phyloP scores from a whole-genome alignment of 2,329 filamentous ascomycete species.

The Pseudogymnoascus sp. region DNA sequence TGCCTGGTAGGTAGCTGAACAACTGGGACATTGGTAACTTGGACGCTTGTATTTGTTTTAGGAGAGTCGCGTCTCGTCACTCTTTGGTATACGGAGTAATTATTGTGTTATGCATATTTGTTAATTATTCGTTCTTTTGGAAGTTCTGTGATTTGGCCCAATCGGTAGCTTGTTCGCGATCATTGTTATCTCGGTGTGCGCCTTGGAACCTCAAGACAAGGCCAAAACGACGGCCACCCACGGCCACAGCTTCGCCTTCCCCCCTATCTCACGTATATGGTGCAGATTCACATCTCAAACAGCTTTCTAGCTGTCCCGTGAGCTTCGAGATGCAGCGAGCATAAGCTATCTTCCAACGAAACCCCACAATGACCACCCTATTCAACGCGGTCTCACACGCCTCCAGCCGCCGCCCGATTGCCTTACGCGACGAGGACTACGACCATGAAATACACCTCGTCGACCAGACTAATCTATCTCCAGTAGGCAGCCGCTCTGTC shows the following conservation, averaged over 20 bases:
- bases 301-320: background rate
- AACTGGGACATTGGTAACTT: background rate
- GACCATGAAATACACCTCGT: slow-evolving; percentile 67
- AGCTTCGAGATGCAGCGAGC: background rate
- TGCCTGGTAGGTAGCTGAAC: background rate
- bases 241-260: background rate
- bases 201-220: background rate
- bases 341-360: background rate
- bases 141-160: background rate
- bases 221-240: background rate
- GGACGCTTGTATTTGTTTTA: background rate
- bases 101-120: background rate
- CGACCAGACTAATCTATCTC: slow-evolving; percentile 35
- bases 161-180: background rate
- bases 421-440: slow-evolving; percentile 54
- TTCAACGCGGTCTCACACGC: slow-evolving; percentile 19
- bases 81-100: background rate
- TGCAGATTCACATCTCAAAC: background rate
- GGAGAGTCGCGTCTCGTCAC: background rate
- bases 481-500: slow-evolving; percentile 18
- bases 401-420: slow-evolving; percentile 42
- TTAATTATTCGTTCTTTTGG: background rate
- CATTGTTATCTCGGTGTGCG: background rate
- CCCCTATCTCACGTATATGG: background rate
- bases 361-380: slow-evolving; percentile 17